Conservation (phyloP, 2,329 filamentous ascomycete genomes). For the Lojkania enalia region DNA sequence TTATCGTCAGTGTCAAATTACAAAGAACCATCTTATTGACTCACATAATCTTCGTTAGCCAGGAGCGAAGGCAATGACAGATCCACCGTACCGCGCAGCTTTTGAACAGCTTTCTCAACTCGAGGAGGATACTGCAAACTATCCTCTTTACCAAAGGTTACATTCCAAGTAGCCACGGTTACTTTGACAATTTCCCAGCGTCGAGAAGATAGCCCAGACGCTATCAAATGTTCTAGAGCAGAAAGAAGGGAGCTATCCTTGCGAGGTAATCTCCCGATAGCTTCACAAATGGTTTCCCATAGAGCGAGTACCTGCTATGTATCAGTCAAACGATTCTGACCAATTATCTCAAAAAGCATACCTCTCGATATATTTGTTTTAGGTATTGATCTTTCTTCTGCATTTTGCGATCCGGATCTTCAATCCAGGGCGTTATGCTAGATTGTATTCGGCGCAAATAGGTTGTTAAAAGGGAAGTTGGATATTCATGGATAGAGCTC, state of each 20-base stretch:
- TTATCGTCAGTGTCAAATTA: not conserved
- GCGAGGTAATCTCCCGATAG: slow-evolving; percentile 61
- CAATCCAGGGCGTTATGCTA: slow-evolving; percentile 66
- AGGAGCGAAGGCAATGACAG: slow-evolving; percentile 55
- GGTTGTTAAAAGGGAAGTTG: slow-evolving; percentile 55
- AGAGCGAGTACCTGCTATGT: slow-evolving; percentile 42
- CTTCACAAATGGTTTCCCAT: slow-evolving; percentile 53
- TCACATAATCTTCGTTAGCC: slow-evolving; percentile 27
- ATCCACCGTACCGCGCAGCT: slow-evolving; percentile 60
- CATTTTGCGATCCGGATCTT: slow-evolving; percentile 53
- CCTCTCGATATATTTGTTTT: slow-evolving; percentile 31
- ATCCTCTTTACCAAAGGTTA: slow-evolving; percentile 64
- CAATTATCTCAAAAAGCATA: slow-evolving; percentile 18
- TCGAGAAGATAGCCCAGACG: slow-evolving; percentile 57
- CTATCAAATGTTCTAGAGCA: slow-evolving; percentile 55
- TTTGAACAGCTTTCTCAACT: slow-evolving; percentile 65
- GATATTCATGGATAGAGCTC: slow-evolving; percentile 43
- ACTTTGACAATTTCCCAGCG: slow-evolving; percentile 55
- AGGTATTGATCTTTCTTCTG: slow-evolving; percentile 23
- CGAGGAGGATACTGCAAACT: slow-evolving; percentile 65
- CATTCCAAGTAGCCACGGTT: slow-evolving; percentile 69
- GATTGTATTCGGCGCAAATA: slow-evolving; percentile 64
- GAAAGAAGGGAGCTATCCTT: slow-evolving; percentile 61
- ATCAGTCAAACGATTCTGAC: too few species aligned
- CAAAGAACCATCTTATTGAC: not conserved